A percentile compares a stretch with the other conserved stretches of the same genome.
phyloP scores from a whole-genome alignment of 2,329 filamentous ascomycete genomes.

The Phaeosphaeria sp. region DNA sequence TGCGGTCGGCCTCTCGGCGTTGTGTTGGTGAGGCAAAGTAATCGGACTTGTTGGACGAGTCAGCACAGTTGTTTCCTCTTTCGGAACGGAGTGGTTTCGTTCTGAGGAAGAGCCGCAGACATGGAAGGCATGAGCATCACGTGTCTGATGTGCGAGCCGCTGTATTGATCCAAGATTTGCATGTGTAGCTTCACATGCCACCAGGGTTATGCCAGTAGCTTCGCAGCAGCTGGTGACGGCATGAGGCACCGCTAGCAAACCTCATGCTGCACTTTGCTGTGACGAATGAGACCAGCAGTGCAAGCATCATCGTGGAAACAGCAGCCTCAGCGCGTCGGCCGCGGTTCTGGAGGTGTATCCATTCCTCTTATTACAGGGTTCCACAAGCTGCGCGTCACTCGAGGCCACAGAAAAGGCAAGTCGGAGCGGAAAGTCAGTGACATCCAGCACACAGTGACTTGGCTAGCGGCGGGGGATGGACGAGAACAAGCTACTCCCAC shows the following conservation, averaged over 20 bases:
- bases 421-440: slow-evolving; percentile 11
- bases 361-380: slow-evolving; percentile 5
- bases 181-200: background rate
- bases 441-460: background rate
- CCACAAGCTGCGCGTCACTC: background rate
- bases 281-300: background rate
- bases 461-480: slow-evolving; percentile 6
- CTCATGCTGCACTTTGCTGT: background rate
- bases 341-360: slow-evolving; percentile 2
- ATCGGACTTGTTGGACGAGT: slow-evolving; percentile 5
- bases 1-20: background rate
- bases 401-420: slow-evolving; percentile 10
- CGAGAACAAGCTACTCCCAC: slow-evolving; percentile 8
- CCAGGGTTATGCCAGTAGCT: background rate
- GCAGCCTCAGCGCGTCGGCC: background rate
- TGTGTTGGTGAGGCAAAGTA: slow-evolving; percentile 8
- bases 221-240: background rate
- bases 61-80: slow-evolving; percentile 14
- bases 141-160: slow-evolving; percentile 16
- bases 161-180: background rate
- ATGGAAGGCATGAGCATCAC: slow-evolving; percentile 14
- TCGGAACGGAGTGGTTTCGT: slow-evolving; percentile 25
- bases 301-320: background rate
- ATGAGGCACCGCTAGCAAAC: background rate
- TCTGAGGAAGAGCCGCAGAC: slow-evolving; percentile 9